Conservation (phyloP, 257 asterid genomes). For the Salvia rosmarinus region DNA sequence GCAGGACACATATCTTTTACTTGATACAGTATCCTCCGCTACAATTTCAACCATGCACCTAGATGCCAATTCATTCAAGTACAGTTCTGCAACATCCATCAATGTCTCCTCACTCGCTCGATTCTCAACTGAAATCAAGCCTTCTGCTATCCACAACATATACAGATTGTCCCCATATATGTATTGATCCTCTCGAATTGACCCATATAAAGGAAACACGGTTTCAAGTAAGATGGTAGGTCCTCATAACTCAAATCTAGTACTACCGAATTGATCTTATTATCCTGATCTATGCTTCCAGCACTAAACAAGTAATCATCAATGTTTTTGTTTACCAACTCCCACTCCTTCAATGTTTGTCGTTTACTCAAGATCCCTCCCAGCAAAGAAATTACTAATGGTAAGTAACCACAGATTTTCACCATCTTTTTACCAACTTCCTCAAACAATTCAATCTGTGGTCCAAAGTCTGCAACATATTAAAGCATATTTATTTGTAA, state of each 20-base stretch:
- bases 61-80: slow-evolving; percentile 18
- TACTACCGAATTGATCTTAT: too few species aligned
- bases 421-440: slow-evolving; percentile 19
- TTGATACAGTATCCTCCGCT: too few species aligned
- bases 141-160: slow-evolving; percentile 31
- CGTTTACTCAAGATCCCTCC: slow-evolving; percentile 22
- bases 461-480: not conserved
- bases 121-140: slow-evolving; percentile 21
- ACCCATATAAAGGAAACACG: slow-evolving; percentile 24
- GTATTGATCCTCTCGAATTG: slow-evolving; percentile 26
- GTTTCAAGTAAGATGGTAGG: slow-evolving; percentile 23
- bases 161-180: too few species aligned
- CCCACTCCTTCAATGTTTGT: slow-evolving; percentile 16
- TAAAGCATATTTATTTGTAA: not conserved
- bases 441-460: not conserved
- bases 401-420: slow-evolving; percentile 8
- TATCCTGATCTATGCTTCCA: slow-evolving; percentile 7
- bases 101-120: not conserved
- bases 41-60: too few species aligned
- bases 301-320: not conserved
- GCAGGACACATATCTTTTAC: too few species aligned
- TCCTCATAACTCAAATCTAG: slow-evolving; percentile 17
- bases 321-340: slow-evolving; percentile 6
- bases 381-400: slow-evolving; percentile 14
- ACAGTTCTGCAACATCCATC: slow-evolving; percentile 11